Conservation (phyloP, 805 yeast species). For the Candida chilensis region DNA sequence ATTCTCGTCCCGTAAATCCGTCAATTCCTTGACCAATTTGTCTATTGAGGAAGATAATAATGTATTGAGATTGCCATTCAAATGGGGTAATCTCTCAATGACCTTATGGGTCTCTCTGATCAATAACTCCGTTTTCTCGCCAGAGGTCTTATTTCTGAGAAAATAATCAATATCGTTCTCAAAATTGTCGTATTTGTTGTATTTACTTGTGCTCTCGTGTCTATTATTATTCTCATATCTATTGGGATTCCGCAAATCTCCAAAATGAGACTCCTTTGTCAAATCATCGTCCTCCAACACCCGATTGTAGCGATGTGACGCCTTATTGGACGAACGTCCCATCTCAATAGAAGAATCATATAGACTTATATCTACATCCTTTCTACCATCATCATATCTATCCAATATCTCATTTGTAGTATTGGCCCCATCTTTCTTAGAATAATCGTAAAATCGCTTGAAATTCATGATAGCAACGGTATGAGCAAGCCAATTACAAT, state of each 20-base stretch:
- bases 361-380: not conserved
- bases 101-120: conserved; percentile 18
- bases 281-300: not conserved
- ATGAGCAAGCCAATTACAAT: too few species aligned
- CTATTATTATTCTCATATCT: too few species aligned
- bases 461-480: conserved; percentile 1
- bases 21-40: conserved; percentile 12
- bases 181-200: too few species aligned
- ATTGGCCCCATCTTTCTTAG: not conserved
- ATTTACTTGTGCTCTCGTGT: too few species aligned
- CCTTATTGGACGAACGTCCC: not conserved
- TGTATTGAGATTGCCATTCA: conserved; percentile 16
- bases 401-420: conserved; percentile 1
- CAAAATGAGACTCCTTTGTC: conserved; percentile 1
- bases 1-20: conserved; percentile 1
- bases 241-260: not conserved
- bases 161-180: conserved; percentile 1
- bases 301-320: not conserved
- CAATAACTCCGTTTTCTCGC: conserved; percentile 11
- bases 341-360: not conserved
- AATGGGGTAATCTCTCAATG: conserved; percentile 13
- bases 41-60: conserved; percentile 16
- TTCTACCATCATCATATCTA: not conserved
- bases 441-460: not conserved
- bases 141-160: not conserved